A percentile compares a stretch with the other conserved stretches of the same genome.
These are phyloP conservation scores for cucumber (Cucumis sativus) DNA, from an alignment of 306 rosid species.

Conservation along the genomic window Cucumber_9930_V3 NC_026659.2:21394501-21395000, in stretches of 20 bases:
- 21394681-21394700: slow-evolving; percentile 75
- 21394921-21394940: background rate
- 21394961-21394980: background rate
- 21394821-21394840: slow-evolving; percentile 36
- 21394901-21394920: background rate
- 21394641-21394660: slow-evolving; percentile 74
- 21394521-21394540: slow-evolving; percentile 57
- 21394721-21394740: slow-evolving; percentile 54
- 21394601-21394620: slow-evolving; percentile 55
- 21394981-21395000: background rate
- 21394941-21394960: background rate
- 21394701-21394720: slow-evolving; percentile 70
- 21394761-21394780: slow-evolving; percentile 46
- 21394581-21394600: slow-evolving; percentile 66
- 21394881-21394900: background rate
- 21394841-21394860: slow-evolving; percentile 29
- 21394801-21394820: slow-evolving; percentile 40
- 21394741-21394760: slow-evolving; percentile 76
- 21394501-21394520: slow-evolving; percentile 38
- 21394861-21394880: background rate
- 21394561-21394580: slow-evolving; percentile 74
- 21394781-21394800: slow-evolving; percentile 58
- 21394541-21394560: slow-evolving; percentile 77
- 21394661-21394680: slow-evolving; percentile 89
- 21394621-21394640: slow-evolving; percentile 64